Conservation (phyloP, 371 early-diverging fungal species). For the Funneliformis caledonium region DNA sequence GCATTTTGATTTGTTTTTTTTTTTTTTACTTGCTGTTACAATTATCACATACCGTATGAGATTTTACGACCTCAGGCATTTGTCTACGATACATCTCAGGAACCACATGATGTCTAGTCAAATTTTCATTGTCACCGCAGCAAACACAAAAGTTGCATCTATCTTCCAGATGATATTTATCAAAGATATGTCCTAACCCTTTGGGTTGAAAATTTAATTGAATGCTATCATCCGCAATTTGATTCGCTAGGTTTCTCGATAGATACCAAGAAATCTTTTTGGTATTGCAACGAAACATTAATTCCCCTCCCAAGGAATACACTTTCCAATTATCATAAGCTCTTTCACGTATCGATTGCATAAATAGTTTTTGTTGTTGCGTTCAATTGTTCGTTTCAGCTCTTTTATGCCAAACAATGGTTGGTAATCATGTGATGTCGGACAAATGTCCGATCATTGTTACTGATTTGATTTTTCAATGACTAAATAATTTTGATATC, state of each 20-base stretch:
- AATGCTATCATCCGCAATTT: constrained; percentile 44
- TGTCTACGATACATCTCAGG: constrained; percentile 50
- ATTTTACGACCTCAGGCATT: constrained; percentile 47
- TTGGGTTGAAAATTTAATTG: constrained; percentile 47
- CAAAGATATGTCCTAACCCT: constrained; percentile 44
- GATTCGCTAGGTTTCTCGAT: constrained; percentile 44
- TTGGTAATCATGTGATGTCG: no score
- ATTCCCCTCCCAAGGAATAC: neutral
- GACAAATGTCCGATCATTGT: no score
- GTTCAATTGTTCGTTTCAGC: neutral
- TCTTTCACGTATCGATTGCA: neutral
- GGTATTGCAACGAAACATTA: constrained; percentile 22
- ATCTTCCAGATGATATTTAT: constrained; percentile 47
- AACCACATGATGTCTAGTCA: constrained; percentile 39
- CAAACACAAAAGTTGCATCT: constrained; percentile 48
- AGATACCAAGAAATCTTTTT: constrained; percentile 47
- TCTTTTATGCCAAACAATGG: neutral
- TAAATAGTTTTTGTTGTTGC: neutral
- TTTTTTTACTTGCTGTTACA: constrained; percentile 29
- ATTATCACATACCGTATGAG: constrained; percentile 46
- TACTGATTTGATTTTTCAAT: no score
- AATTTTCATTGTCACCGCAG: constrained; percentile 40
- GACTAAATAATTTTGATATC: no score
- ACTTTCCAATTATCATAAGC: constrained; percentile 25
- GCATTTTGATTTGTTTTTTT: neutral